Conservation (phyloP, 2,329 filamentous ascomycete species). For the Eutypella sp. region DNA sequence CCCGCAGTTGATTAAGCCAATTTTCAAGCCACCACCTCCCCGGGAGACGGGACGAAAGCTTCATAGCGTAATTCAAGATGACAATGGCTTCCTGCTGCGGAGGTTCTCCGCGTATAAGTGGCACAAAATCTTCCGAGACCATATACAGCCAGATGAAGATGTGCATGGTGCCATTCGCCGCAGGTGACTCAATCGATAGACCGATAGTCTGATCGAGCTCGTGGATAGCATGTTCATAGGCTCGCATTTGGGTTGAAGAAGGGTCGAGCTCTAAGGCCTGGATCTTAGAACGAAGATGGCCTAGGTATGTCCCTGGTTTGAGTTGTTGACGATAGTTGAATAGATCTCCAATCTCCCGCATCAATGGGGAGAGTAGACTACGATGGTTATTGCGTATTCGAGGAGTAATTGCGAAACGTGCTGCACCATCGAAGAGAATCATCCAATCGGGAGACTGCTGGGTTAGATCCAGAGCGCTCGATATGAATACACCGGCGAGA, state of each 20-base stretch:
- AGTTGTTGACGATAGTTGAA: neutral
- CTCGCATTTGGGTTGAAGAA: neutral
- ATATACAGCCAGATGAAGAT: neutral
- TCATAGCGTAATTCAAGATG: neutral
- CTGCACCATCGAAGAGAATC: neutral
- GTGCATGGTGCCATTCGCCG: neutral
- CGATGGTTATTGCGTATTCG: neutral
- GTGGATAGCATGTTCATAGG: neutral
- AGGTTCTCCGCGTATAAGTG: neutral
- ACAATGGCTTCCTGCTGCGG: neutral
- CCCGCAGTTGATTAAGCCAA: neutral
- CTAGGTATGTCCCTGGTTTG: neutral
- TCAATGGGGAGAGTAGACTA: neutral
- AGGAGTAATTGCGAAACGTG: neutral
- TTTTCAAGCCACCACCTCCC: neutral
- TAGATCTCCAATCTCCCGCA: neutral
- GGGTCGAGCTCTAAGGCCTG: neutral
- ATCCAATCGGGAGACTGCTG: neutral
- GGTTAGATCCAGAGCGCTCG: neutral
- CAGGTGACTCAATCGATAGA: neutral
- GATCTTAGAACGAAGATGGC: neutral
- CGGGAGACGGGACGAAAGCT: neutral
- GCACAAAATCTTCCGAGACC: neutral
- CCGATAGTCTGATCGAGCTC: neutral
- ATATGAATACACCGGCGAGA: neutral